Conservation (phyloP, 1,284 basidiomycete species). For the Cutaneotrichosporon sp. region DNA sequence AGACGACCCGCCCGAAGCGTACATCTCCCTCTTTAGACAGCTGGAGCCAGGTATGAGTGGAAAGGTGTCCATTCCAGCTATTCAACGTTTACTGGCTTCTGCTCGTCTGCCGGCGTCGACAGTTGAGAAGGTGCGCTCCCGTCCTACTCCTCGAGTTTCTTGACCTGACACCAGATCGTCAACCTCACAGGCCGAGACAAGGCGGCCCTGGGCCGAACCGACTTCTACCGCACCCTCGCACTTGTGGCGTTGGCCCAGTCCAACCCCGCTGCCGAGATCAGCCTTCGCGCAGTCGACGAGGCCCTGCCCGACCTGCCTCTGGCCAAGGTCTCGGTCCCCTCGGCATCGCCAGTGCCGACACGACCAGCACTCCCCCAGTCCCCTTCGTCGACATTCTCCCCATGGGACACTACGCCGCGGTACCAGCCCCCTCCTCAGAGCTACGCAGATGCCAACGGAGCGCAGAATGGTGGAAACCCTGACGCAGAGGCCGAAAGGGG, state of each 20-base stretch:
- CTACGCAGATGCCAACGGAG: slow-evolving; percentile 6
- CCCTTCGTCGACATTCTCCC: slow-evolving; percentile 17
- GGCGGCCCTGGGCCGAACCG: slow-evolving; percentile 40
- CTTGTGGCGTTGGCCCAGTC: slow-evolving; percentile 71
- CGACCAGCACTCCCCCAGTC: slow-evolving; percentile 3
- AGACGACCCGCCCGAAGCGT: slow-evolving; percentile 72
- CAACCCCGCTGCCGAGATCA: slow-evolving; percentile 35
- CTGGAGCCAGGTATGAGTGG: slow-evolving; percentile 65
- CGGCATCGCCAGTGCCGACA: slow-evolving; percentile 6
- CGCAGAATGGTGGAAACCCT: slow-evolving; percentile 15
- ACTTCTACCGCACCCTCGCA: slow-evolving; percentile 82
- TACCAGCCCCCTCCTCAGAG: slow-evolving; percentile 1
- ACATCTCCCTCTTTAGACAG: slow-evolving; percentile 64
- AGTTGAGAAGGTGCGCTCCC: slow-evolving; percentile 63
- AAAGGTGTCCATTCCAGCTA: slow-evolving; percentile 70
- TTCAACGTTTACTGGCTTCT: slow-evolving; percentile 70
- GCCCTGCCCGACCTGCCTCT: slow-evolving; percentile 64
- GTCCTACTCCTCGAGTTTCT: neutral
- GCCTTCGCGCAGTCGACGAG: slow-evolving; percentile 73
- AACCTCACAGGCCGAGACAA: slow-evolving; percentile 54
- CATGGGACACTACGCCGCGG: slow-evolving; percentile 36
- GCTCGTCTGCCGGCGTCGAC: slow-evolving; percentile 71
- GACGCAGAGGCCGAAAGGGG: slow-evolving; percentile 46
- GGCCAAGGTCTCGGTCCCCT: slow-evolving; percentile 54
- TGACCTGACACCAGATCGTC: slow-evolving; percentile 59